These are phyloP conservation scores for Paracamarosporium sp. DNA, from an alignment of 2,329 filamentous ascomycete species.

Conservation along the genomic window DNA sequence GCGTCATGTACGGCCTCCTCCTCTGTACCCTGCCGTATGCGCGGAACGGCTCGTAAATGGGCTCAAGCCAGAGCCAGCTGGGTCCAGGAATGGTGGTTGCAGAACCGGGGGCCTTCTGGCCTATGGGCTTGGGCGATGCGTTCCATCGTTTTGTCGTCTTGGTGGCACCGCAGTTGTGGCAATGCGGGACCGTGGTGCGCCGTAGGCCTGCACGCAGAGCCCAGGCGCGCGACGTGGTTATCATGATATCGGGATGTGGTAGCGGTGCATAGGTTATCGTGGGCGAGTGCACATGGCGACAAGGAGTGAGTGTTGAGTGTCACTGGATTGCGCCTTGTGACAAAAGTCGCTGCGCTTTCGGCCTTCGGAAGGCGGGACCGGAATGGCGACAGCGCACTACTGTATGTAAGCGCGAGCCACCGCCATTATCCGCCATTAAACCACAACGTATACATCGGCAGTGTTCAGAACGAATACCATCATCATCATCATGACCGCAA, in stretches of 20 bases:
- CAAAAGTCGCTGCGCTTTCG: slow-evolving; percentile 25
- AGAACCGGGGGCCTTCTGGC: slow-evolving; percentile 23
- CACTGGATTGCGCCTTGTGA: slow-evolving; percentile 21
- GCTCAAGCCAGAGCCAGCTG: slow-evolving; percentile 55
- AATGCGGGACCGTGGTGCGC: slow-evolving; percentile 26
- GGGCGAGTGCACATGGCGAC: neutral
- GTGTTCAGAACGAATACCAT: neutral
- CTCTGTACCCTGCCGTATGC: slow-evolving; percentile 75
- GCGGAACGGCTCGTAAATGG: slow-evolving; percentile 53
- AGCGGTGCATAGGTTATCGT: slow-evolving; percentile 13
- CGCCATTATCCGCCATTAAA: neutral
- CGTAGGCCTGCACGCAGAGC: slow-evolving; percentile 23
- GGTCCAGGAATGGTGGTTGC: slow-evolving; percentile 50
- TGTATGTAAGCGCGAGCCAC: no score
- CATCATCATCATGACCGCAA: neutral
- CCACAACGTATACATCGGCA: neutral
- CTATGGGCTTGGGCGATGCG: slow-evolving; percentile 25
- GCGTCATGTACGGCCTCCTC: slow-evolving; percentile 77
- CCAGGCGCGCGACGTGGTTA: slow-evolving; percentile 36
- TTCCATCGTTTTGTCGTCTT: slow-evolving; percentile 14
- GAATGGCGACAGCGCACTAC: slow-evolving; percentile 10
- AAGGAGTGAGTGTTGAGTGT: slow-evolving; percentile 15
- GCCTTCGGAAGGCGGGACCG: slow-evolving; percentile 29
- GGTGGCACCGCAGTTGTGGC: slow-evolving; percentile 2
- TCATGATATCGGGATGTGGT: slow-evolving; percentile 32